Evolutionary conservation across 768 basidiomycete species (phyloP).

Genomic region (Panaeolus cyanescens): DNA sequence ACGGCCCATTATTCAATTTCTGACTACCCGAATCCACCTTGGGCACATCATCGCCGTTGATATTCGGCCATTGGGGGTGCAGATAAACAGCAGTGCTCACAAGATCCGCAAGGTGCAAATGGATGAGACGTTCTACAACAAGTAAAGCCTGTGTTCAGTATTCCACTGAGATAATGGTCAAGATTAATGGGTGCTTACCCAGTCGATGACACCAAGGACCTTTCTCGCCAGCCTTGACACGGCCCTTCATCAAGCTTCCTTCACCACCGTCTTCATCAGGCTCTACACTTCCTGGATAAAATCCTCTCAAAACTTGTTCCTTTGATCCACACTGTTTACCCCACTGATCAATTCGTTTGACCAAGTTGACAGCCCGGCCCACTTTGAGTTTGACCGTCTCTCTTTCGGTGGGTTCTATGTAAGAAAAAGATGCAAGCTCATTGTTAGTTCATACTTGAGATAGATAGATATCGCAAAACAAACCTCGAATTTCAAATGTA

Average conservation of each 20-base stretch:
- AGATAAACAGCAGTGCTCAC: slow-evolving; percentile 61
- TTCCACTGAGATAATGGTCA: neutral
- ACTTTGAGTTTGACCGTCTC: slow-evolving; percentile 70
- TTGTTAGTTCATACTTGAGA: neutral
- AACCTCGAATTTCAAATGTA: slow-evolving; percentile 78
- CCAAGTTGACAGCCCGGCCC: slow-evolving; percentile 74
- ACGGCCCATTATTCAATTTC: slow-evolving; percentile 26
- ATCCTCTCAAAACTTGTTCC: slow-evolving; percentile 71
- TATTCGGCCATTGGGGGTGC: slow-evolving; percentile 44
- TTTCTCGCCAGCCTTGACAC: slow-evolving; percentile 60
- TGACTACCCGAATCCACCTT: slow-evolving; percentile 13
- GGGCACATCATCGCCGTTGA: slow-evolving; percentile 17
- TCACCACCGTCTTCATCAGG: slow-evolving; percentile 35
- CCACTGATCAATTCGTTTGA: slow-evolving; percentile 78
- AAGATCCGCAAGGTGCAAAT: slow-evolving; percentile 78
- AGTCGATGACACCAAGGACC: slow-evolving; percentile 72
- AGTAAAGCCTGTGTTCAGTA: slow-evolving; percentile 1
- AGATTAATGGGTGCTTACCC: slow-evolving; percentile 26
- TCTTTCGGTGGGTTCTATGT: slow-evolving; percentile 20
- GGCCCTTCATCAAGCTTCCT: slow-evolving; percentile 63
- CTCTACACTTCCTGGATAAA: slow-evolving; percentile 63
- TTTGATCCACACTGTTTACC: slow-evolving; percentile 79
- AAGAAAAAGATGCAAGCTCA: neutral
- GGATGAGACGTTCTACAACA: slow-evolving; percentile 66
- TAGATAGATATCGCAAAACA: slow-evolving; percentile 4